Conservation (phyloP, 192 early-diverging fungal species). For the Coemansia interrupta region DNA sequence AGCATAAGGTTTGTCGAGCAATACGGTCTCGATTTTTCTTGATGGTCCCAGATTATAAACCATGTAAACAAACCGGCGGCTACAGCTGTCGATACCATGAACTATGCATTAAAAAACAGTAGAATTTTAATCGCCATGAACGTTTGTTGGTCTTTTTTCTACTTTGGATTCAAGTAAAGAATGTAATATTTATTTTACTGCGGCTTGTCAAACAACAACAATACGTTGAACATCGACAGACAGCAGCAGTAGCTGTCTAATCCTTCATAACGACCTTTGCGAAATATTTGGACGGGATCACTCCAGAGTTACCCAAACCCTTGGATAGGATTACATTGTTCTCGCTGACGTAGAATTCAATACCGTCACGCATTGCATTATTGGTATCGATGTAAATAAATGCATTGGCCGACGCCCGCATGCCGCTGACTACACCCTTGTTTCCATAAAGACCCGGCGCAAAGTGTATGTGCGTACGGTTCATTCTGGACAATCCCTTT, state of each 20-base stretch:
- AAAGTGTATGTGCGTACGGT: conserved; percentile 88
- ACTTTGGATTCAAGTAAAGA: no score
- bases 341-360: conserved; percentile 69
- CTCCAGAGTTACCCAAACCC: conserved; percentile 60
- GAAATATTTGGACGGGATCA: conserved; percentile 69
- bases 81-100: no score
- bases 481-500: conserved; percentile 71
- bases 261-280: conserved; percentile 46
- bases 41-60: no score
- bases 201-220: not conserved
- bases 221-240: not conserved
- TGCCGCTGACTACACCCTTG: conserved; percentile 69
- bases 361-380: conserved; percentile 69
- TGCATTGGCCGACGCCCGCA: conserved; percentile 64
- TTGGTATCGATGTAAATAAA: conserved; percentile 77
- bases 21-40: no score
- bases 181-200: no score
- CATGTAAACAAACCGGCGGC: no score
- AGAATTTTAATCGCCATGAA: no score
- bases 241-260: conserved; percentile 3
- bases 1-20: no score
- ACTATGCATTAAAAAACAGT: no score
- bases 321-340: conserved; percentile 79
- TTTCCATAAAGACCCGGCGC: conserved; percentile 68
- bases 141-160: no score